Evolutionary conservation across 768 basidiomycete species (phyloP).

Genomic region (Scleroderma citrinum): DNA sequence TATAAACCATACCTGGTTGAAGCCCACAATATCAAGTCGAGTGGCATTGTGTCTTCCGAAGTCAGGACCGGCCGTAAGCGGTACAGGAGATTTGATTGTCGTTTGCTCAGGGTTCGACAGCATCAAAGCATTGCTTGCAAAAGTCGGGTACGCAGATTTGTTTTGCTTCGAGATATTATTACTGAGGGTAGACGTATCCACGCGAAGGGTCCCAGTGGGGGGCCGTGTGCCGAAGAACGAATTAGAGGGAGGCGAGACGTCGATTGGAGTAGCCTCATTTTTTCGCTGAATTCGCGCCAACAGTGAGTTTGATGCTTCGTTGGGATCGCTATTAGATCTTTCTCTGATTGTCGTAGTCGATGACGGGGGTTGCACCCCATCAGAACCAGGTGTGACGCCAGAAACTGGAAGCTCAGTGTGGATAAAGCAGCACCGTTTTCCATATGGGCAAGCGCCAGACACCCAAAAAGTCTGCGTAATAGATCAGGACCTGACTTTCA

Average conservation of each 20-base stretch:
- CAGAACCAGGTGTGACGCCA: conserved; percentile 51
- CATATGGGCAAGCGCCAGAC: conserved; percentile 88
- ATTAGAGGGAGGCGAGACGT: conserved; percentile 36
- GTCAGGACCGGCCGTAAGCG: conserved; percentile 82
- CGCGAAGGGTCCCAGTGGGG: conserved; percentile 63
- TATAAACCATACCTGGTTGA: conserved; percentile 49
- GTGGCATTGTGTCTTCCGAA: conserved; percentile 71
- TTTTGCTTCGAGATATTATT: conserved; percentile 62
- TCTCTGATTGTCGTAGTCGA: conserved; percentile 51
- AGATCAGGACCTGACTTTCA: conserved; percentile 4
- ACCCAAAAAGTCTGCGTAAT: conserved; percentile 79
- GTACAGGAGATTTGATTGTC: conserved; percentile 65
- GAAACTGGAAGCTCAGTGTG: conserved; percentile 76
- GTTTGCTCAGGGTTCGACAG: conserved; percentile 53
- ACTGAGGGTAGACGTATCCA: conserved; percentile 68
- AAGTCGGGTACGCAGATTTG: conserved; percentile 77
- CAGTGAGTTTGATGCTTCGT: conserved; percentile 64
- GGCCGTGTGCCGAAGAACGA: conserved; percentile 56
- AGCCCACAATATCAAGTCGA: conserved; percentile 68
- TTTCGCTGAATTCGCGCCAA: conserved; percentile 72
- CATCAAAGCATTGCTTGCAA: conserved; percentile 42
- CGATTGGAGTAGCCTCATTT: conserved; percentile 54
- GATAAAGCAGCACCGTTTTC: conserved; percentile 91
- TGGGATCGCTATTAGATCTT: conserved; percentile 76
- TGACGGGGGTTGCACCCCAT: conserved; percentile 48